phyloP scores from a whole-genome alignment of 305 asterid species.

The Rubia occidens region DNA sequence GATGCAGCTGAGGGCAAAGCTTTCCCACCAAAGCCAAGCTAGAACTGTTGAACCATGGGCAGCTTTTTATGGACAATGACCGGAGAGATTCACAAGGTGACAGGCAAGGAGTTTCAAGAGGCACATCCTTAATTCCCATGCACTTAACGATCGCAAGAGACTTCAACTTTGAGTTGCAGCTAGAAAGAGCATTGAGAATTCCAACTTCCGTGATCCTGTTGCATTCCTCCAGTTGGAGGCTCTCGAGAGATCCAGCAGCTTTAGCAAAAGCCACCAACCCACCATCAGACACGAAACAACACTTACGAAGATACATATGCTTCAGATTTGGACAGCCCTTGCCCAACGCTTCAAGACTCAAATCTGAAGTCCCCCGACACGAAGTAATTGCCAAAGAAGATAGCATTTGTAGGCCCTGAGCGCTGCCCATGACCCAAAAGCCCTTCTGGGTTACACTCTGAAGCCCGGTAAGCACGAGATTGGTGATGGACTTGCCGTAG shows the following conservation, averaged over 20 bases:
- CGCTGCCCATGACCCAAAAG: slow-evolving; percentile 90
- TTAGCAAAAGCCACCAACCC: slow-evolving; percentile 70
- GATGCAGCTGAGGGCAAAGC: slow-evolving; percentile 68
- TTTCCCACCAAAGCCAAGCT: slow-evolving; percentile 71
- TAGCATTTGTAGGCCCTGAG: slow-evolving; percentile 50
- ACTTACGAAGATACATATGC: slow-evolving; percentile 49
- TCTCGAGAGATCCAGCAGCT: slow-evolving; percentile 49
- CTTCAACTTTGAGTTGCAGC: slow-evolving; percentile 51
- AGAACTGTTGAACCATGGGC: slow-evolving; percentile 68
- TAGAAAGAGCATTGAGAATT: slow-evolving; percentile 49
- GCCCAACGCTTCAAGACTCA: slow-evolving; percentile 65
- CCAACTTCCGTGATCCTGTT: slow-evolving; percentile 68
- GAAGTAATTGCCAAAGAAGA: slow-evolving; percentile 51
- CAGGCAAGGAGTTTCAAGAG: slow-evolving; percentile 30
- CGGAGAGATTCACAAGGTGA: slow-evolving; percentile 71
- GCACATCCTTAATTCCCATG: slow-evolving; percentile 65
- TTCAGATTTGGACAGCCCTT: slow-evolving; percentile 58
- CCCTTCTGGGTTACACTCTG: slow-evolving; percentile 85
- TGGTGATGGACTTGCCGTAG: slow-evolving; percentile 55
- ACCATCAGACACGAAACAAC: slow-evolving; percentile 67
- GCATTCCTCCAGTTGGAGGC: slow-evolving; percentile 80
- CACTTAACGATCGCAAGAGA: slow-evolving; percentile 64
- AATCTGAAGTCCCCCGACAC: slow-evolving; percentile 63
- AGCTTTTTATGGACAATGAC: slow-evolving; percentile 52
- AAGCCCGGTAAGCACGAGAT: slow-evolving; percentile 53